Conservation (phyloP, 1,139 yeast species). For the Debaryomyces singareniensis region DNA sequence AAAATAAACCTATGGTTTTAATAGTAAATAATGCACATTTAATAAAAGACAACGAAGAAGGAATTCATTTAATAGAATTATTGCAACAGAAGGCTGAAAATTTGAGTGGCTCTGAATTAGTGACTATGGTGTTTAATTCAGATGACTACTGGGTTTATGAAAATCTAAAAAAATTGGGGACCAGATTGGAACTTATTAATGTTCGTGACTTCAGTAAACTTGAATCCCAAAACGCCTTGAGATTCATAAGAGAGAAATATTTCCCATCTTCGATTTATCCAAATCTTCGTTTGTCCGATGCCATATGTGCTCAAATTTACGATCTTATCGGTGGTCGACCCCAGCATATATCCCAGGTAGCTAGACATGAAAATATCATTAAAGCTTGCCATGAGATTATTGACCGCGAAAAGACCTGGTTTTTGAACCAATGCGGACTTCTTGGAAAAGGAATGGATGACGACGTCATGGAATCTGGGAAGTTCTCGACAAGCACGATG, state of each 20-base stretch:
- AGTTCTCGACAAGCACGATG: conserved; percentile 75
- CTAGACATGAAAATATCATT: conserved; percentile 56
- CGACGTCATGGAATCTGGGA: conserved; percentile 83
- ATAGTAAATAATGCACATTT: conserved; percentile 72
- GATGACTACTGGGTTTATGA: conserved; percentile 90
- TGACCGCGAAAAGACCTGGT: conserved; percentile 82
- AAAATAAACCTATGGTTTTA: conserved; percentile 54
- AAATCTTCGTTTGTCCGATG: conserved; percentile 27
- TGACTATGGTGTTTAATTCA: conserved; percentile 70
- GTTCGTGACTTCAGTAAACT: conserved; percentile 57
- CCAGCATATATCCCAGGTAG: conserved; percentile 72
- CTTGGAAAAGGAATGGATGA: conserved; percentile 79
- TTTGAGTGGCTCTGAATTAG: conserved; percentile 69
- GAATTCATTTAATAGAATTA: conserved; percentile 63
- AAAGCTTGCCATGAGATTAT: conserved; percentile 65
- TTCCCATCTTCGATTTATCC: conserved; percentile 29
- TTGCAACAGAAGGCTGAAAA: conserved; percentile 81
- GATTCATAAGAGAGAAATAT: conserved; percentile 44
- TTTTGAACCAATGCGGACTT: conserved; percentile 74
- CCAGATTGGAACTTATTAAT: conserved; percentile 67
- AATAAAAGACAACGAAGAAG: conserved; percentile 68
- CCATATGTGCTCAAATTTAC: conserved; percentile 50
- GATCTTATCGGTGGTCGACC: conserved; percentile 80
- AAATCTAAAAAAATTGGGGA: conserved; percentile 63
- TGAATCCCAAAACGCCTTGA: conserved; percentile 54